These are phyloP conservation scores for Colletotrichum chlorophyti DNA, from an alignment of 2,329 filamentous ascomycete species.

Conservation along the genomic window DNA sequence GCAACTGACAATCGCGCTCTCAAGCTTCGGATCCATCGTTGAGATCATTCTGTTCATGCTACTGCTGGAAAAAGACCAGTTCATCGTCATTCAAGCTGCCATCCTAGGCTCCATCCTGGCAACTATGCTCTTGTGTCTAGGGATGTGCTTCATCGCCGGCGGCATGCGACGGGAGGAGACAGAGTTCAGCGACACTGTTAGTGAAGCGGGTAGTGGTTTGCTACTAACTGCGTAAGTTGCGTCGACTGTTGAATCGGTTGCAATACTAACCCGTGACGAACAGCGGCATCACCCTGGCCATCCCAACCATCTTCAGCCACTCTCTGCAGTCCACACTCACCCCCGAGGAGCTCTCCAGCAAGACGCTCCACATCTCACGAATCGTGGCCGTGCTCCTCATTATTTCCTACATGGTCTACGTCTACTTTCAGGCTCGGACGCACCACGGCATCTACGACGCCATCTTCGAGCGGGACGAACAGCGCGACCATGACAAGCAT, in stretches of 20 bases:
- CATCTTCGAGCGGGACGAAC: constrained; percentile 75
- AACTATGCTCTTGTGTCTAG: constrained; percentile 81
- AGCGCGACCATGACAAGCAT: constrained; percentile 68
- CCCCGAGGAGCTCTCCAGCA: constrained; percentile 50
- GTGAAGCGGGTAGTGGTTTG: constrained; percentile 79
- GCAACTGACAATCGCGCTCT: not conserved
- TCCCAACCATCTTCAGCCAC: constrained; percentile 63
- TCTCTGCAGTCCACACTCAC: constrained; percentile 37
- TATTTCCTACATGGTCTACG: constrained; percentile 69
- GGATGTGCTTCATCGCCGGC: constrained; percentile 80
- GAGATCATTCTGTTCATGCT: constrained; percentile 87
- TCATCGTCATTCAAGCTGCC: constrained; percentile 81
- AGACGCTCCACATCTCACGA: constrained; percentile 71
- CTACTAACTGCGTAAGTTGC: constrained; percentile 76
- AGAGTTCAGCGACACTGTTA: constrained; percentile 76
- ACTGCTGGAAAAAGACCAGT: constrained; percentile 62
- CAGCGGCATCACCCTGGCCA: constrained; percentile 44
- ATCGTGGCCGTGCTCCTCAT: constrained; percentile 75
- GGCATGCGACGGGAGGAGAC: constrained; percentile 73
- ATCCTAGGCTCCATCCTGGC: constrained; percentile 85
- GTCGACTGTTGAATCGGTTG: constrained; percentile 18
- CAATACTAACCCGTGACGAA: not conserved
- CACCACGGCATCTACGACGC: constrained; percentile 81
- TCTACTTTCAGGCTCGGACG: constrained; percentile 78
- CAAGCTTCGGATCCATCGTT: constrained; percentile 73